Base-by-base conservation (phyloP, 257 asterid species). In the Rhazya stricta region DNA sequence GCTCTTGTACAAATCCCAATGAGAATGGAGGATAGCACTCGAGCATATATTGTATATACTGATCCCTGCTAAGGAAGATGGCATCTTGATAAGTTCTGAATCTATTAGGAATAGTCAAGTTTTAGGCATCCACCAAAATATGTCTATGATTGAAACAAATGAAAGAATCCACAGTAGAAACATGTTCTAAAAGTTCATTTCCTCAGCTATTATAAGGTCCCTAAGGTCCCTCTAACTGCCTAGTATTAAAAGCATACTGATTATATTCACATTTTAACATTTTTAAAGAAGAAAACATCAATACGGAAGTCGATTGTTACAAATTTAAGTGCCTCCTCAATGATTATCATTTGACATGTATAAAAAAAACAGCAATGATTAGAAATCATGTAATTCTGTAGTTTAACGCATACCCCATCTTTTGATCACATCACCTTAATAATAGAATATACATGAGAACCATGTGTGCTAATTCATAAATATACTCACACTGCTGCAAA, bases 401-500 rank as follows among this genome's bases (percentile, higher is more conserved):
- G 58, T 19, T 27, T 6, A 51, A 0, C 0, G n/a, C 29, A 21
- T 3, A 60, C 23, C 5, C 4, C 65, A 29, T 19, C 45, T 11
- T 37, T 37, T 23, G 46, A 5, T 41, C 69, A 63, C 30, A 34
- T 36, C 13, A 18, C 25, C 6, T 63, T 15, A 63, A 34, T 63
- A 32, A 61, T 61, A 61, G 39, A 58, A 63, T 6, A 18, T 5
- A 34, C 9, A 21, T 6, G 16, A 42, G 41, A 37, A 29, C 36
- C n/a, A 48, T 18, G 25, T n/a, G 10, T 36, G 50, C 54, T 18
- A 42, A 41, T 23, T 61, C 80, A 41, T 34, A 23, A 72, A 36
- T 37, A 73, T 27, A 87, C 99, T 88, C 88, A 95, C 99, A 91
- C 77, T 91, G 98, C 48, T 73, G 88, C 37, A 77, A 75, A 58